Evolutionary conservation across 2,329 filamentous ascomycete species (phyloP), one percentile per base, ranked within the genome.

Genomic region (Phialophora macrospora): DNA sequence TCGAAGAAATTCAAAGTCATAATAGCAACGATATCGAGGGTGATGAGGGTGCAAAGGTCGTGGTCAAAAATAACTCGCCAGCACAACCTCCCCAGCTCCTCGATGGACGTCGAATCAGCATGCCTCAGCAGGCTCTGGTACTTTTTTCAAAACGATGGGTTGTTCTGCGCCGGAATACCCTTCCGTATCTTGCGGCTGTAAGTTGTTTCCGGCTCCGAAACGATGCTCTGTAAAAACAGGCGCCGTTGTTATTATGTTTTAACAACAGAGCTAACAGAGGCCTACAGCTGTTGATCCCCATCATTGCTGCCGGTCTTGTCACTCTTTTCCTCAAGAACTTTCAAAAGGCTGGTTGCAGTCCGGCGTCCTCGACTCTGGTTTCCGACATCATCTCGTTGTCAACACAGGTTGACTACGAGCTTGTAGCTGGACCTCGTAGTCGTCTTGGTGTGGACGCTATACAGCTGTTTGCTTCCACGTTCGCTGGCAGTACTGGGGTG

Each of bases 91-190:
- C 79, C 2, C 63, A 76, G 68, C 85, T 92, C 62, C 83, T 88
- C 38, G 88, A 90, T 4, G 93, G 93, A 0, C 83, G 83, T 67
- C 85, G 84, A 5, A 89, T 94, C 38, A 85, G 88, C 3, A 90
- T 91, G 75, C 76, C 85, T 52, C 84, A 83, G 68, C 93, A 97
- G 79, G 86, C 87, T 0, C 80, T 83, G 74, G 89, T 96, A 1
- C 80, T 97, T 6, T 92, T 96, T 75, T 80, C 82, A 61, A 97
- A 97, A 77, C 85, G 93, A 32, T 80, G 87, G 64, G 92, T 87
- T 0, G 89, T 97, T 41, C 82, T 96, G 59, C 88, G 89, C 72
- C 84, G 89, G 41, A 96, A 94, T 74, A 90, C 88, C 77, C 81
- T 94, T 54, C 90, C 92, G 0, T 93, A 93, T 64, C 74, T 88